Evolutionary conservation across 768 basidiomycete species (phyloP).

Genomic region (Calocybe cyanea): DNA sequence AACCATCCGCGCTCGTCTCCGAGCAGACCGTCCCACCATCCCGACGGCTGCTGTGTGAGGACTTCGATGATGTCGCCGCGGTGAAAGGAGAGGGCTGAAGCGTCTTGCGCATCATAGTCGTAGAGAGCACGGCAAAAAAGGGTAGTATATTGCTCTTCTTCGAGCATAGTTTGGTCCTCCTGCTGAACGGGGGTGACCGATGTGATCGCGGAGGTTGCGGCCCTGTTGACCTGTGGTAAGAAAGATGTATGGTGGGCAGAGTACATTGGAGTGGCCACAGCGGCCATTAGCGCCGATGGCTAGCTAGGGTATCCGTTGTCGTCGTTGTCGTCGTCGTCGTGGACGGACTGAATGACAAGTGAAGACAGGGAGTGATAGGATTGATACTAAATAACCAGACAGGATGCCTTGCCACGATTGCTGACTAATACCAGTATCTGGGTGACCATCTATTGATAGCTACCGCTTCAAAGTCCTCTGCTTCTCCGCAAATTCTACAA

Average conservation of each 20-base stretch:
- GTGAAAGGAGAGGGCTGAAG: conserved; percentile 83
- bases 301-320: too few species aligned
- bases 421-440: conserved; percentile 3
- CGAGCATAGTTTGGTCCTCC: conserved; percentile 34
- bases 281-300: too few species aligned
- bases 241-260: conserved; percentile 17
- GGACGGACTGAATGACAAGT: too few species aligned
- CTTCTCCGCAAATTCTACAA: conserved; percentile 95
- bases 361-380: neutral
- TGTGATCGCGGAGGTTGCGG: conserved; percentile 15
- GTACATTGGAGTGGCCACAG: conserved; percentile 28
- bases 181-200: conserved; percentile 16
- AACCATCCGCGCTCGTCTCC: conserved; percentile 94
- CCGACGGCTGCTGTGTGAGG: conserved; percentile 83
- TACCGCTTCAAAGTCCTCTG: conserved; percentile 82
- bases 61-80: conserved; percentile 93
- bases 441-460: conserved; percentile 6
- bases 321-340: too few species aligned
- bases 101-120: conserved; percentile 85
- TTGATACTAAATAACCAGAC: too few species aligned
- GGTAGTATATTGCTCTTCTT: conserved; percentile 64
- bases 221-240: conserved; percentile 18
- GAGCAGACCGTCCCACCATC: conserved; percentile 98
- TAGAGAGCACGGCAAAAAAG: conserved; percentile 92
- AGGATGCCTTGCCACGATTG: too few species aligned